Evolutionary conservation across 768 basidiomycete species (phyloP), one percentile per base, ranked within the genome.

Genomic region (Lactarius sanguifluus): DNA sequence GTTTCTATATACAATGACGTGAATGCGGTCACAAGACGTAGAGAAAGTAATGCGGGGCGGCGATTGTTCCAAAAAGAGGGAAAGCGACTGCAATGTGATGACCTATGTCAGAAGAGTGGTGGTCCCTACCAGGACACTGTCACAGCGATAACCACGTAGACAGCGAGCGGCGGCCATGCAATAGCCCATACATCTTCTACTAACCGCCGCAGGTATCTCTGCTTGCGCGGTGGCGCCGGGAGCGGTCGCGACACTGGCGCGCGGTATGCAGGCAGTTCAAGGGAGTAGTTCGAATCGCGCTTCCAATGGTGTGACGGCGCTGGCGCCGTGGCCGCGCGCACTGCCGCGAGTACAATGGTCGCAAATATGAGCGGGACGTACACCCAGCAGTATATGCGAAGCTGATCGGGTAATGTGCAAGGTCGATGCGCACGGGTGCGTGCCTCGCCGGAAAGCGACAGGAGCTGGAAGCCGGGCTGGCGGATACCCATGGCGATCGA

Each of bases 401-500:
- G 74, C 72, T 96, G 94, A 76, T 94, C 86, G 0, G 96, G 96
- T 64, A 98, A 82, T 52, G 88, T 73, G 77, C 96, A 98, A 15
- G 86, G 85, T 8, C 77, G 73, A 69, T 94, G 87, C 57, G 79
- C 79, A 79, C 81, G 72, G 36, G 83, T 73, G 68, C 75, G 43
- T 54, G 57, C 41, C 68, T 67, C 62, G 28, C 81, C 81, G 56
- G 79, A 80, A 28, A 98, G 83, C 1, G 94, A 91, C 54, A 98
- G 82, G 23, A 98, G 83, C 71, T 96, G 93, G 77, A 95, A 94
- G 50, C 94, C 96, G 7, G 96, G 95, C 34, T 81, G 81, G 54
- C 82, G 82, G 61, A 98, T 84, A 38, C 91, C 92, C 86, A 94
- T 92, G 4, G 89, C 90, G 82, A 95, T 92, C 15, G 93, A 94